Conservation (phyloP, 2,329 filamentous ascomycete genomes). For the Zalaria obscura region DNA sequence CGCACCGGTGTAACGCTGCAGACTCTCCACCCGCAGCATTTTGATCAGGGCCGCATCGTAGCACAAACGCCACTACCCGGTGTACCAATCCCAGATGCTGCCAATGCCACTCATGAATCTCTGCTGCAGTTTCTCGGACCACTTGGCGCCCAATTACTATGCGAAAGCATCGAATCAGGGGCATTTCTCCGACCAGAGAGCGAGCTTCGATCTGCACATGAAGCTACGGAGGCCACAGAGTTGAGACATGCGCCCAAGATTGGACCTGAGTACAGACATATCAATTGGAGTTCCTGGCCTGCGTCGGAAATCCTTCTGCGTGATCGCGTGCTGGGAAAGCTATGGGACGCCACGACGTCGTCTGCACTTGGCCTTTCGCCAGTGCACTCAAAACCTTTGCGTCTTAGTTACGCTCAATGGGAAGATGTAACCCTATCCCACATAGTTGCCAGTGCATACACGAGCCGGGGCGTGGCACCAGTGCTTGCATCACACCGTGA, state of each 20-base stretch:
- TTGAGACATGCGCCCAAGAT: constrained; percentile 58
- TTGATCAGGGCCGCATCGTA: constrained; percentile 69
- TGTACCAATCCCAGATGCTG: constrained; percentile 31
- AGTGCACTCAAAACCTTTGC: too few relatives aligned
- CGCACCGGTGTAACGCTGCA: constrained; percentile 71
- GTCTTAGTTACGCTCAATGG: too few relatives aligned
- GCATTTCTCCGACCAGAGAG: constrained; percentile 51
- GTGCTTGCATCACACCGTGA: too few relatives aligned
- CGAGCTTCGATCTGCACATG: constrained; percentile 18
- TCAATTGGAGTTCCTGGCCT: constrained; percentile 45
- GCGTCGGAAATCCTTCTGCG: constrained; percentile 41
- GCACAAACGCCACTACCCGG: constrained; percentile 47
- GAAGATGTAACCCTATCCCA: too few relatives aligned
- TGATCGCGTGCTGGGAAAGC: constrained; percentile 45
- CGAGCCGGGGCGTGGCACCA: too few relatives aligned
- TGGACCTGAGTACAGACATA: constrained; percentile 43
- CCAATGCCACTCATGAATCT: constrained; percentile 28
- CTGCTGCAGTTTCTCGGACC: constrained; percentile 44
- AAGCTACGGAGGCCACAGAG: constrained; percentile 10
- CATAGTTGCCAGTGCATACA: too few relatives aligned
- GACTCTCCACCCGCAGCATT: constrained; percentile 60
- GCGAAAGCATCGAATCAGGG: constrained; percentile 46
- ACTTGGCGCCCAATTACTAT: constrained; percentile 56
- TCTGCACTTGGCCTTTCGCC: too few relatives aligned
- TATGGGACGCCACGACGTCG: constrained; percentile 43